Evolutionary conservation across 495 filamentous ascomycete species (phyloP).

Genomic region (Daldinia vernicosa): DNA sequence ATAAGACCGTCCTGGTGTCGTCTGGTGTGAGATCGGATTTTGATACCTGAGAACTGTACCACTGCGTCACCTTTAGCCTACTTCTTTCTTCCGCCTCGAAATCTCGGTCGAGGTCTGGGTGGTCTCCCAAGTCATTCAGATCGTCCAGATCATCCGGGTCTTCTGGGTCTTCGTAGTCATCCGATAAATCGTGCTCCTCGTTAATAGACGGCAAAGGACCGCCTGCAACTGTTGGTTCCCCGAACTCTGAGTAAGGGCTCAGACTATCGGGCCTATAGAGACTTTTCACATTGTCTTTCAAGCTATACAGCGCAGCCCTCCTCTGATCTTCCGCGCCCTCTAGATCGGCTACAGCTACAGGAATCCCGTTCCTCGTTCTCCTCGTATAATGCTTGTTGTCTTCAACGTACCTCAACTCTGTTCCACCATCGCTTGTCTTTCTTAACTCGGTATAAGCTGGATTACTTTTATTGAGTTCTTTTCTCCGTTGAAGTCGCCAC

Average conservation of each 20-base stretch:
- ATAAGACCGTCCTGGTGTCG: conserved; percentile 36
- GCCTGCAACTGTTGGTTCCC: neutral
- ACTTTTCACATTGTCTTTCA: conserved; percentile 8
- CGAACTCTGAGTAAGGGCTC: conserved; percentile 16
- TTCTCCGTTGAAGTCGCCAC: conserved; percentile 35
- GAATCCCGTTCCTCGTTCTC: conserved; percentile 41
- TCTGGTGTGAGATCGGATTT: conserved; percentile 13
- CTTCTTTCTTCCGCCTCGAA: conserved; percentile 23
- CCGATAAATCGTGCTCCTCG: neutral
- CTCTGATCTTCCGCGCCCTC: conserved; percentile 35
- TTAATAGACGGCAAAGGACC: conserved; percentile 1
- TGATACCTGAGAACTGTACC: conserved; percentile 34
- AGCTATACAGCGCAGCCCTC: conserved; percentile 17
- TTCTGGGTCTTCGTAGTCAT: conserved; percentile 11
- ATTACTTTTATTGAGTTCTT: neutral
- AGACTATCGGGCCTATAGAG: conserved; percentile 43
- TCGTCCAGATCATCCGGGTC: conserved; percentile 8
- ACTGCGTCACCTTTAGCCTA: conserved; percentile 25
- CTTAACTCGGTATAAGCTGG: conserved; percentile 33
- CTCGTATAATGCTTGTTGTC: conserved; percentile 1
- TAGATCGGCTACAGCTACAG: conserved; percentile 35
- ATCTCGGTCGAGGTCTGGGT: conserved; percentile 16
- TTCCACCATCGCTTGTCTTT: neutral
- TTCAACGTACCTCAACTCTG: neutral
- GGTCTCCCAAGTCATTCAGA: neutral